Conservation (phyloP, 2,329 filamentous ascomycete genomes). For the Ophiocordyceps camponoti-rufipedis region DNA sequence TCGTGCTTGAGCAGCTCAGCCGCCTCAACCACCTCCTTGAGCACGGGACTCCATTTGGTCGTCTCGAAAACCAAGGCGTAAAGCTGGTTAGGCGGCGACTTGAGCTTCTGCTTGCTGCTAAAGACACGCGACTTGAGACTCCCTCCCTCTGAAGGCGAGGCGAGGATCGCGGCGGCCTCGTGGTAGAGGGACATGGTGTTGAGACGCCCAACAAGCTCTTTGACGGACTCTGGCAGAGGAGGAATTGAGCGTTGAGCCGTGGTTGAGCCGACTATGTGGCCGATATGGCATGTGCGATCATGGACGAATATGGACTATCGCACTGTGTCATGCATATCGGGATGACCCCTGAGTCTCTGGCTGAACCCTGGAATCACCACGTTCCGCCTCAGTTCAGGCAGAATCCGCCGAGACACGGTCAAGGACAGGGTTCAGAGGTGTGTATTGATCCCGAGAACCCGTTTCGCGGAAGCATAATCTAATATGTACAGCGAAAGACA, state of each 20-base stretch:
- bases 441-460: too few species aligned
- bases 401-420: too few species aligned
- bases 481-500: too few species aligned
- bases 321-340: too few species aligned
- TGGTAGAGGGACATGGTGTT: slow-evolving; percentile 77
- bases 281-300: too few species aligned
- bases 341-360: too few species aligned
- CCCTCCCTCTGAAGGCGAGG: slow-evolving; percentile 37
- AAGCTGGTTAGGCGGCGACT: slow-evolving; percentile 62
- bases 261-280: not conserved
- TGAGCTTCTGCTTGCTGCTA: slow-evolving; percentile 44
- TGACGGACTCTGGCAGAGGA: not conserved
- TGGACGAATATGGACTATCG: too few species aligned
- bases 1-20: slow-evolving; percentile 61
- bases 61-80: slow-evolving; percentile 78
- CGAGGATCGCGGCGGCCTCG: slow-evolving; percentile 64
- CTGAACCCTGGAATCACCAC: too few species aligned
- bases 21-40: slow-evolving; percentile 80
- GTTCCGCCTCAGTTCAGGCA: too few species aligned
- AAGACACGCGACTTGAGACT: slow-evolving; percentile 82
- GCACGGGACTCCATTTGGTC: slow-evolving; percentile 72
- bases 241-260: not conserved
- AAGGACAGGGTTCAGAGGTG: too few species aligned
- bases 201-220: not conserved
- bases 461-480: too few species aligned